These are phyloP conservation scores for Teunomyces stri DNA, from an alignment of 805 yeast genomes.

Conservation along the genomic window DNA sequence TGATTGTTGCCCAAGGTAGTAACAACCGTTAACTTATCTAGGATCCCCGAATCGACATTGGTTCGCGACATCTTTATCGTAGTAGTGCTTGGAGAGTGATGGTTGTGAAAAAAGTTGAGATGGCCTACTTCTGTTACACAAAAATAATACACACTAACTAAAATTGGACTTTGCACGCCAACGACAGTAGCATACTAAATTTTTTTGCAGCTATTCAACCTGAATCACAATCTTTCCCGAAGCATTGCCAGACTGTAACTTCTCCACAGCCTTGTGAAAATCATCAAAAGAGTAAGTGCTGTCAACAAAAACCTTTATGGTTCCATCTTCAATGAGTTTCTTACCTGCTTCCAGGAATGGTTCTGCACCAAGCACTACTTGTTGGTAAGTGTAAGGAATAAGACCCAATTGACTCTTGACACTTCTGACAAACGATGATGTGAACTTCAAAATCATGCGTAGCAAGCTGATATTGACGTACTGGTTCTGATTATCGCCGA, in stretches of 20 bases:
- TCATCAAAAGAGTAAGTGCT: constrained; percentile 50
- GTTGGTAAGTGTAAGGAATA: constrained; percentile 27
- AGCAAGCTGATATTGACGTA: constrained; percentile 25
- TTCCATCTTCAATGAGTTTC: constrained; percentile 46
- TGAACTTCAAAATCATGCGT: neutral
- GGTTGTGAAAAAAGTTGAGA: constrained; percentile 1
- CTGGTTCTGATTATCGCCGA: constrained; percentile 49
- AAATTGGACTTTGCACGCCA: neutral
- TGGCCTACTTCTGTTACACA: neutral
- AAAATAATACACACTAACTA: neutral
- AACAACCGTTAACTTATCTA: constrained; percentile 10
- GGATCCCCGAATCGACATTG: constrained; percentile 13
- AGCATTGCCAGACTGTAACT: constrained; percentile 45
- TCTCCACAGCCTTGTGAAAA: constrained; percentile 49
- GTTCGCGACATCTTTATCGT: constrained; percentile 6
- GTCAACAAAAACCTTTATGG: constrained; percentile 50
- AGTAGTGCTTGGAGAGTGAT: neutral
- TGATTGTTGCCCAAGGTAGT: constrained; percentile 9
- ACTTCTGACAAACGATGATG: constrained; percentile 7
- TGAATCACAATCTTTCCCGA: constrained; percentile 67
- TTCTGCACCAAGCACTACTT: constrained; percentile 13
- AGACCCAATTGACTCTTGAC: constrained; percentile 15
- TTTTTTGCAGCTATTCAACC: constrained; percentile 12
- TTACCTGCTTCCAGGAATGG: constrained; percentile 17
- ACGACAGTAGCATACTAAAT: neutral